Conservation (phyloP, 2,329 filamentous ascomycete species). For the Exserohilum turcica region DNA sequence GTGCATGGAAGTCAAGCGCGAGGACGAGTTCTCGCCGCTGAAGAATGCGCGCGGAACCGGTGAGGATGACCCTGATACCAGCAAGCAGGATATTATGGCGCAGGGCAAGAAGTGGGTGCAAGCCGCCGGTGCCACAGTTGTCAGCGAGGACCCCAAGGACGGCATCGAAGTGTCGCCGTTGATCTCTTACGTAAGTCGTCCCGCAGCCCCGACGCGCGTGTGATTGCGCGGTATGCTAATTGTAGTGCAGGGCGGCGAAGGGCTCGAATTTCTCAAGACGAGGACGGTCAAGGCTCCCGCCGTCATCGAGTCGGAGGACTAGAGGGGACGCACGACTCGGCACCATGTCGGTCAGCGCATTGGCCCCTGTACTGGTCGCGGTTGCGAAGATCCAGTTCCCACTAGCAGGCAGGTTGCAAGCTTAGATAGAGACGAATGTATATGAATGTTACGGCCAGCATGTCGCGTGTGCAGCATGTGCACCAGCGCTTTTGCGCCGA, state of each 20-base stretch:
- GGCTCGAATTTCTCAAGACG: slow-evolving; percentile 64
- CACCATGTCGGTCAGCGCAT: not conserved
- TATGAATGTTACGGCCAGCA: slow-evolving; percentile 1
- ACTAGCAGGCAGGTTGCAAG: not conserved
- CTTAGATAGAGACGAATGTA: slow-evolving; percentile 18
- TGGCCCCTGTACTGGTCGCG: not conserved
- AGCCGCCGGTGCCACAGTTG: slow-evolving; percentile 75
- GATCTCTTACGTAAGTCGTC: slow-evolving; percentile 85
- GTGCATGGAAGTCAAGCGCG: slow-evolving; percentile 91
- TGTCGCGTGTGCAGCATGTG: not conserved
- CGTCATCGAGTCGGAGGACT: slow-evolving; percentile 65
- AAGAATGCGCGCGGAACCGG: slow-evolving; percentile 86
- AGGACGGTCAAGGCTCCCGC: slow-evolving; percentile 67
- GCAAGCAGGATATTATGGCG: slow-evolving; percentile 83
- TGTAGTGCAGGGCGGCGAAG: slow-evolving; percentile 62
- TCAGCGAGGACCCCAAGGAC: slow-evolving; percentile 59
- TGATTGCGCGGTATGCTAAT: not conserved
- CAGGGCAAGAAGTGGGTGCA: slow-evolving; percentile 88
- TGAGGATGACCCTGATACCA: slow-evolving; percentile 93
- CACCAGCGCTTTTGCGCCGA: not conserved
- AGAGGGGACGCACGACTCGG: slow-evolving; percentile 15
- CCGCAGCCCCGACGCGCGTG: not conserved
- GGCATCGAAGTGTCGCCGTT: slow-evolving; percentile 92
- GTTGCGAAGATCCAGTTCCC: not conserved
- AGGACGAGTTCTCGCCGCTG: slow-evolving; percentile 96